Conservation (phyloP, 805 yeast genomes). For the Starmerella bombicola region DNA sequence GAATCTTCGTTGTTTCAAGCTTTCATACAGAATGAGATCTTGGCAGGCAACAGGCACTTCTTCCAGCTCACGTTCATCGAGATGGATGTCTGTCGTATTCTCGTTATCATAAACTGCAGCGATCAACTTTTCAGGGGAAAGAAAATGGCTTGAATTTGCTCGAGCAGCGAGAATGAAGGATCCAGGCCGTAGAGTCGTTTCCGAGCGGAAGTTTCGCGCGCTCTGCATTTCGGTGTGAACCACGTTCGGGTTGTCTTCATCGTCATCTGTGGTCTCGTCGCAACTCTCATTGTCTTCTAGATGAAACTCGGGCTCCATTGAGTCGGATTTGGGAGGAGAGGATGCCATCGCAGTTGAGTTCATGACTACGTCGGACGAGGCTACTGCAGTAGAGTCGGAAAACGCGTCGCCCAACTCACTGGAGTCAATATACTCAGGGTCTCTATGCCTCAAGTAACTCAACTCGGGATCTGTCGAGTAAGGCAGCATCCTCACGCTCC, state of each 20-base stretch:
- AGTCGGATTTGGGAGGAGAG: constrained; percentile 14
- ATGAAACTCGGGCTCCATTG: neutral
- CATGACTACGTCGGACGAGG: neutral
- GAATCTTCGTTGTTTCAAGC: constrained; percentile 23
- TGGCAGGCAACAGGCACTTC: constrained; percentile 29
- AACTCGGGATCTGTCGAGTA: constrained; percentile 15
- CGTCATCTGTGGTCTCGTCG: constrained; percentile 9
- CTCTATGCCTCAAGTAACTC: constrained; percentile 12
- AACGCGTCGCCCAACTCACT: constrained; percentile 9
- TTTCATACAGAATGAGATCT: constrained; percentile 25
- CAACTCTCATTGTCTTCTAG: too few species aligned
- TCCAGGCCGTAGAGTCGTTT: constrained; percentile 1
- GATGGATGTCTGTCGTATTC: constrained; percentile 6
- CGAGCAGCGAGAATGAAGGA: constrained; percentile 8
- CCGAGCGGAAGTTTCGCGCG: neutral
- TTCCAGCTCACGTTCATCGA: constrained; percentile 21
- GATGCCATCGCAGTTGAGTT: constrained; percentile 8
- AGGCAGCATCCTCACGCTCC: constrained; percentile 8
- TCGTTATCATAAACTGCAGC: constrained; percentile 11
- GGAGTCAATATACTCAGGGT: constrained; percentile 12
- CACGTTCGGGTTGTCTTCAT: constrained; percentile 1
- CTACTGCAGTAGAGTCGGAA: constrained; percentile 1
- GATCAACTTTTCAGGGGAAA: constrained; percentile 5
- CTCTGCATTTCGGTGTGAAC: neutral
- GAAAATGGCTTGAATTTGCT: constrained; percentile 3